Evolutionary conservation across 306 rosid species (phyloP), one percentile per base, ranked within the genome.

Genomic region (Canavalia gladiata): DNA sequence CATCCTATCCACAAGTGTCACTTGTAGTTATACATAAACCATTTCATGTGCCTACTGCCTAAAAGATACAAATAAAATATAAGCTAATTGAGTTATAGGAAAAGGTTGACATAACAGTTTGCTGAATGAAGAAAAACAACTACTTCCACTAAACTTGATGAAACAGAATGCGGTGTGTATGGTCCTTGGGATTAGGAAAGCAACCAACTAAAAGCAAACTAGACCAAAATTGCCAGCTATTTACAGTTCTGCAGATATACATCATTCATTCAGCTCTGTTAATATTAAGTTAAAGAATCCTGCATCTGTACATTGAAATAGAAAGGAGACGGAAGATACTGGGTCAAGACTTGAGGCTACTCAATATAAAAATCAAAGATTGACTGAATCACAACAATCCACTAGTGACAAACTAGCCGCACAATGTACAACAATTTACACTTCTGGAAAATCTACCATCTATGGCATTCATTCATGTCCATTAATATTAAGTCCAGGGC

Each of bases 331-430:
- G 71, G 71, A 39, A 65, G 75, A 47, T 10, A 12, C 51, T 10
- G 29, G 18, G 13, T 10, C 68, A 52, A 74, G 33, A 77, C 31
- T 33, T 13, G 11, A 70, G 29, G 59, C 2, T 74, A 30, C 18
- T 37, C 49, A 29, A 60, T 28, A 52, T 56, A 76, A 77, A 77
- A 31, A 43, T 30, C 12, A 30, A 28, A 62, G 62, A 63, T 28
- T 8, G 43, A 71, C 55, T 50, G 45, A 82, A 76, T 74, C 64
- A 90, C 91, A 12, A 46, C 2, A 37, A 64, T 55, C 49, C 34
- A 39, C 47, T 37, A 67, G 45, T 7, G 43, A 54, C 63, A 83
- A 77, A 31, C 69, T 50, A 72, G 56, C 63, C 56, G 52, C 43
- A 64, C 60, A 54, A 45, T 34, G 43, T 51, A 52, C 64, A 77